A percentile compares a stretch with the other conserved stretches of the same genome.
Conservation (phyloP, 495 filamentous ascomycete species). For the Penicillium steckii region DNA sequence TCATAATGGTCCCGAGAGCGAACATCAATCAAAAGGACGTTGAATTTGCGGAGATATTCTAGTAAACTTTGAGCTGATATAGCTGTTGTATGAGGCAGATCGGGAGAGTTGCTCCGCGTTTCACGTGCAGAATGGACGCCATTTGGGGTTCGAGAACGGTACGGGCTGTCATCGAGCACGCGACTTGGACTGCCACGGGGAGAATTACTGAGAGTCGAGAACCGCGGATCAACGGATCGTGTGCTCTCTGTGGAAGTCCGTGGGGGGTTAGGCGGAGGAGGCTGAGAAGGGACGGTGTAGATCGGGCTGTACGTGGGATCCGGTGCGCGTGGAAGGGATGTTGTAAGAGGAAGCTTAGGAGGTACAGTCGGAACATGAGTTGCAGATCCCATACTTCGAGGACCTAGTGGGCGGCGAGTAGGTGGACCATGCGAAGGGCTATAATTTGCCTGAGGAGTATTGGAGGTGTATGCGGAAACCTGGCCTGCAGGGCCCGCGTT, state of each 20-base stretch:
- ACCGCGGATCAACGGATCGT: slow-evolving; percentile 34
- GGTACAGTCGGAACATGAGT: slow-evolving; percentile 45
- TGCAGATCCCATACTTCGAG: slow-evolving; percentile 55
- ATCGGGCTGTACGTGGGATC: slow-evolving; percentile 83
- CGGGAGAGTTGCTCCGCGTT: slow-evolving; percentile 38
- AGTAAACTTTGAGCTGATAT: slow-evolving; percentile 66
- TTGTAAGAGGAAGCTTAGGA: slow-evolving; percentile 56
- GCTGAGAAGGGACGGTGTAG: slow-evolving; percentile 42
- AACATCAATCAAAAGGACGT: slow-evolving; percentile 82
- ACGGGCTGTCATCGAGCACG: slow-evolving; percentile 40
- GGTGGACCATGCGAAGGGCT: slow-evolving; percentile 24
- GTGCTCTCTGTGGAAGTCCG: slow-evolving; percentile 43
- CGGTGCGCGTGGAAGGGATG: slow-evolving; percentile 70
- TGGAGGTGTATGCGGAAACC: slow-evolving; percentile 26
- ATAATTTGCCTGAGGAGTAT: slow-evolving; percentile 18
- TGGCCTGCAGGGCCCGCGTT: slow-evolving; percentile 30
- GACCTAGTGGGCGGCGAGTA: slow-evolving; percentile 46
- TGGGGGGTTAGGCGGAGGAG: slow-evolving; percentile 49
- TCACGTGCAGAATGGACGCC: slow-evolving; percentile 33
- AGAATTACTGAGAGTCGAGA: slow-evolving; percentile 40
- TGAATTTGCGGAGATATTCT: slow-evolving; percentile 60
- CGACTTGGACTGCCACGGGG: slow-evolving; percentile 39
- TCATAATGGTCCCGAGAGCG: slow-evolving; percentile 80
- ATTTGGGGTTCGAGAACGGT: slow-evolving; percentile 45
- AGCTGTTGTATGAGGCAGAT: slow-evolving; percentile 59